A percentile compares a stretch with the other conserved stretches of the same genome.
These are phyloP conservation scores for Lathyrus sativus DNA, from an alignment of 306 rosid genomes.

Conservation along the genomic window DNA sequence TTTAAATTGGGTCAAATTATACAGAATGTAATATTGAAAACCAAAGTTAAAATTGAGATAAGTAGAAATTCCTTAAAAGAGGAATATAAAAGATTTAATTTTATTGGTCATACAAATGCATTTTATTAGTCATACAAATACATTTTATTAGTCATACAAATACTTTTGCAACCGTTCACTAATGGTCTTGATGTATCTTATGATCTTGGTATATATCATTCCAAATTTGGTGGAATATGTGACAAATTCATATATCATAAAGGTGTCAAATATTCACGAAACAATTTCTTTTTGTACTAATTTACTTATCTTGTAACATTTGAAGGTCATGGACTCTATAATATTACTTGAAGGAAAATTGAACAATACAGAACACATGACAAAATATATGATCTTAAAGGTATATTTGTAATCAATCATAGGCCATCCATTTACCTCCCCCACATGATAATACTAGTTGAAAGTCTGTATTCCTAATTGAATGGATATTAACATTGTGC, in stretches of 20 bases:
- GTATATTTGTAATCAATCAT: slow-evolving; percentile 15
- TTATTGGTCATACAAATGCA: background rate
- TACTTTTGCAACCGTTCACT: background rate
- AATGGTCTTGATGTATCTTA: background rate
- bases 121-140: slow-evolving; percentile 1
- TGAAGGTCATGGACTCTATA: slow-evolving; percentile 32
- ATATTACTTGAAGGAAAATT: slow-evolving; percentile 7
- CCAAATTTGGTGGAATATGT: background rate
- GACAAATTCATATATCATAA: background rate
- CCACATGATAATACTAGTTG: background rate
- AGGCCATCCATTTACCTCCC: slow-evolving; percentile 1
- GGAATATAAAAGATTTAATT: background rate
- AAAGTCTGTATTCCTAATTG: slow-evolving; percentile 1
- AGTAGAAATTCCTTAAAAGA: background rate
- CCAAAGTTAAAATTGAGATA: slow-evolving; percentile 2
- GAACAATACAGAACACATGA: background rate
- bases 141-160: background rate
- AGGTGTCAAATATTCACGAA: slow-evolving; percentile 3
- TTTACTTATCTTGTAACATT: slow-evolving; percentile 8
- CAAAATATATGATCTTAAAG: slow-evolving; percentile 25
- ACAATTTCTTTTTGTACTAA: slow-evolving; percentile 10
- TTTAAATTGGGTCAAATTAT: slow-evolving; percentile 1
- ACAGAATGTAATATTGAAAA: background rate
- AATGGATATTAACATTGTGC: slow-evolving; percentile 10
- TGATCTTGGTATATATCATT: slow-evolving; percentile 12